Evolutionary conservation across 1,284 basidiomycete genomes (phyloP).

Genomic region (Serendipita sp.): DNA sequence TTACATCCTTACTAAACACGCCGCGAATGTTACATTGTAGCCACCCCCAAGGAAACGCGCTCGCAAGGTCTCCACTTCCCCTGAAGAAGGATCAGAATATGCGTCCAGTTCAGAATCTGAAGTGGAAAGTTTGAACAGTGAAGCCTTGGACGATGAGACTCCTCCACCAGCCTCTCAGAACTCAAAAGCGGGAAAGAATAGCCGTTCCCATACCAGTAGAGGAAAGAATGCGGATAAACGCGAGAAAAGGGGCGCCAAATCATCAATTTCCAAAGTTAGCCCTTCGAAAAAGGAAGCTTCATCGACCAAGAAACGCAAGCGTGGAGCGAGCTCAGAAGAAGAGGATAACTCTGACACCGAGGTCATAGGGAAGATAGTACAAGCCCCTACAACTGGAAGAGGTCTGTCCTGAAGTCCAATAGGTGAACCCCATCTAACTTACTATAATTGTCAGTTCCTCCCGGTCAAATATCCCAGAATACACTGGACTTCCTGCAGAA

Average conservation of each 20-base stretch:
- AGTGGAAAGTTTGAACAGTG: conserved; percentile 21
- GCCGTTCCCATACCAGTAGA: neutral
- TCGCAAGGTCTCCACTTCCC: neutral
- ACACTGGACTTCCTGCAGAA: conserved; percentile 64
- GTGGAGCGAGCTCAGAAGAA: conserved; percentile 20
- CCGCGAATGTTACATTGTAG: neutral
- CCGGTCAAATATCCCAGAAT: conserved; percentile 75
- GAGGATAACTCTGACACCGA: conserved; percentile 37
- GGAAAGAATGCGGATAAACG: neutral
- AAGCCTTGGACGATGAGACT: conserved; percentile 23
- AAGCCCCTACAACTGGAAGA: conserved; percentile 67
- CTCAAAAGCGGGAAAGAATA: neutral
- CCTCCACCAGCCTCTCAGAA: conserved; percentile 13
- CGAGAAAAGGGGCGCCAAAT: neutral
- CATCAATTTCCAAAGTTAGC: conserved; percentile 9
- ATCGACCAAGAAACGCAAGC: conserved; percentile 20
- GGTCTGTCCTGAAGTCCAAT: conserved; percentile 32
- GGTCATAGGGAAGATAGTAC: conserved; percentile 53
- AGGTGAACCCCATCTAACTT: neutral
- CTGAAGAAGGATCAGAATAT: neutral
- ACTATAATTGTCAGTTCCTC: conserved; percentile 40
- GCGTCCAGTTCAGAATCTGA: neutral
- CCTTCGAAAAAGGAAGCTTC: neutral
- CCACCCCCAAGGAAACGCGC: neutral
- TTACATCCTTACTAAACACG: neutral